Conservation (phyloP, 2,329 filamentous ascomycete species). For the Epichloe bromicola region DNA sequence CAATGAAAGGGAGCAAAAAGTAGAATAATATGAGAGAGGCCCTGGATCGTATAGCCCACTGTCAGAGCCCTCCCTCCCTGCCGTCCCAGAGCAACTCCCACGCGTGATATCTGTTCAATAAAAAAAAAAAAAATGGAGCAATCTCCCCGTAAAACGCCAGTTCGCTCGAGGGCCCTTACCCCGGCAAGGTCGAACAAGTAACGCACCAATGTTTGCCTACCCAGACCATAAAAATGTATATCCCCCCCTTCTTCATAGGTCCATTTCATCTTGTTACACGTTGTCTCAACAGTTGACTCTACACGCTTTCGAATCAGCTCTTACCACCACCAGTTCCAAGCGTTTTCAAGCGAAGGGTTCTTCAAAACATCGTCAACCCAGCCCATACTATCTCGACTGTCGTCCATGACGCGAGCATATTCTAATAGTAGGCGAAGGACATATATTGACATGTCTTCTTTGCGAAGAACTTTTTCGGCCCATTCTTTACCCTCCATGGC, state of each 20-base stretch:
- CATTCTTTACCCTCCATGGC: slow-evolving; percentile 52
- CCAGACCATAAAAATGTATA: no score
- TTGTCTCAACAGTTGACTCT: neutral
- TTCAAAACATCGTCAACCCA: slow-evolving; percentile 38
- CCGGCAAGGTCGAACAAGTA: no score
- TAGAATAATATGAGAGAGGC: no score
- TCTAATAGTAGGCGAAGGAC: slow-evolving; percentile 50
- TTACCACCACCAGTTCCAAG: slow-evolving; percentile 17
- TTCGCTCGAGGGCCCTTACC: no score
- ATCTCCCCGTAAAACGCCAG: no score
- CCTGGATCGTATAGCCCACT: no score
- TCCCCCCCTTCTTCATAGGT: neutral
- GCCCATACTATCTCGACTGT: slow-evolving; percentile 38
- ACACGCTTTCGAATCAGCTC: neutral
- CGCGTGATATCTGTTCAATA: no score
- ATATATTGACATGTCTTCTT: slow-evolving; percentile 65
- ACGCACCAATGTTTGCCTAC: no score
- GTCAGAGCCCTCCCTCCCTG: no score
- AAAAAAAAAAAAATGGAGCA: no score
- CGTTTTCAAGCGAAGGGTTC: slow-evolving; percentile 19
- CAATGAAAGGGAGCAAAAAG: no score
- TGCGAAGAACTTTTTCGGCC: slow-evolving; percentile 54
- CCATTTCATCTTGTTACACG: neutral
- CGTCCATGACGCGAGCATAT: slow-evolving; percentile 44
- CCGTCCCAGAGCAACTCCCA: no score